phyloP scores from a whole-genome alignment of 345 rosid species.

The Citrus trifoliata region DNA sequence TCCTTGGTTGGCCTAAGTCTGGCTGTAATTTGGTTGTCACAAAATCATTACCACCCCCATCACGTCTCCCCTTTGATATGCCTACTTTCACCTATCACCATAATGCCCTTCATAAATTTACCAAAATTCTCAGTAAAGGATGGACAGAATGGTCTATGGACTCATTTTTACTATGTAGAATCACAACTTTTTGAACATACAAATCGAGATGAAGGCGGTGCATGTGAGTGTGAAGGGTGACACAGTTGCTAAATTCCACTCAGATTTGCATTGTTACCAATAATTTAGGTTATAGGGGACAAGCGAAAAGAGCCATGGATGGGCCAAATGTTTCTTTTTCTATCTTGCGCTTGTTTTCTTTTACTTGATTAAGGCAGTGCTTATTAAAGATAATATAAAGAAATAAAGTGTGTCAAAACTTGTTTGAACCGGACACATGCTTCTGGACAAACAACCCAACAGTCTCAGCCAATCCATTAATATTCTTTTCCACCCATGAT shows the following conservation, averaged over 20 bases:
- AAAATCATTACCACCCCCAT: background rate
- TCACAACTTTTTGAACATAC: background rate
- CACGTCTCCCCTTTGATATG: background rate
- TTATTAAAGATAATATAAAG: conserved; percentile 25
- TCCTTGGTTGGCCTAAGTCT: background rate
- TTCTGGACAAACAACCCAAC: conserved; percentile 39
- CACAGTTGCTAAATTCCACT: conserved; percentile 4
- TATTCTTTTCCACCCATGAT: conserved; percentile 2
- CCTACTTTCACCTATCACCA: background rate
- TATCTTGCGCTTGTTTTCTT: conserved; percentile 25
- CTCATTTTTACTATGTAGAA: background rate
- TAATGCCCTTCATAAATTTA: background rate
- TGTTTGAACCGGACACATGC: conserved; percentile 37
- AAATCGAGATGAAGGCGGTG: conserved; percentile 7
- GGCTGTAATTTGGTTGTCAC: background rate
- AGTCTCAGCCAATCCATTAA: conserved; percentile 8
- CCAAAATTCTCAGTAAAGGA: background rate
- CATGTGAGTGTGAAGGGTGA: conserved; percentile 9
- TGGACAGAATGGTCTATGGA: background rate
- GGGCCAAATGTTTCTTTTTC: conserved; percentile 18
- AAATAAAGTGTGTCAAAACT: conserved; percentile 19
- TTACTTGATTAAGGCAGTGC: conserved; percentile 13
- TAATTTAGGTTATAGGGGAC: conserved; percentile 26
- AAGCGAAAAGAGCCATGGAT: conserved; percentile 33
- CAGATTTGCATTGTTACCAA: conserved; percentile 1